Evolutionary conservation across 768 basidiomycete genomes (phyloP).

Genomic region (Tulasnella sp.): DNA sequence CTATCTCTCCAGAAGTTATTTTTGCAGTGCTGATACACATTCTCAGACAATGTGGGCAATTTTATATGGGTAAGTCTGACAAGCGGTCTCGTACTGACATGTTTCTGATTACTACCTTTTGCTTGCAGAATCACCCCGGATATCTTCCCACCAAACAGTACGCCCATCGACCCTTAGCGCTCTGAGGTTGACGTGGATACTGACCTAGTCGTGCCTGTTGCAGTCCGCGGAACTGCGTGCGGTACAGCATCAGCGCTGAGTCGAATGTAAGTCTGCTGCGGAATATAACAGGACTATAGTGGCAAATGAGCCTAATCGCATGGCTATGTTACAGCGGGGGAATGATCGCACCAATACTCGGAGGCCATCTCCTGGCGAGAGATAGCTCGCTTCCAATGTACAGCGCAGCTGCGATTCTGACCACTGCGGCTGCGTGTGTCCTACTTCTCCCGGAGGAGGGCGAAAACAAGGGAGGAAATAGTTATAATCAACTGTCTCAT

Average conservation of each 20-base stretch:
- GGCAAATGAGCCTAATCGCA: conserved; percentile 17
- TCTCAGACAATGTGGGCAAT: conserved; percentile 75
- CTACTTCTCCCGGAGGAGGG: conserved; percentile 41
- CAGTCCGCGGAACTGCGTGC: conserved; percentile 84
- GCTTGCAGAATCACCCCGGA: conserved; percentile 34
- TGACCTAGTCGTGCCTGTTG: background rate
- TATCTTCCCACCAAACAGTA: conserved; percentile 68
- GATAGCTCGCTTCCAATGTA: conserved; percentile 75
- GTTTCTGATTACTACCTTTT: background rate
- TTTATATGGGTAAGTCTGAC: conserved; percentile 62
- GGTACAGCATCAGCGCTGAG: conserved; percentile 87
- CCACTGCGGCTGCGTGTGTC: conserved; percentile 64
- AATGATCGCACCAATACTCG: conserved; percentile 83
- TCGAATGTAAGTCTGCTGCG: conserved; percentile 61
- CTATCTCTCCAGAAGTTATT: conserved; percentile 38
- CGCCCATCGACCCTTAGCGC: conserved; percentile 26
- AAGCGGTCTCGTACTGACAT: too few relatives aligned
- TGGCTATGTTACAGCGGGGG: conserved; percentile 61
- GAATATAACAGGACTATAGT: background rate
- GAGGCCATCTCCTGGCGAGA: conserved; percentile 70
- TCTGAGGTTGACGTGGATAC: background rate
- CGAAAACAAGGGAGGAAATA: background rate
- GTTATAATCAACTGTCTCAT: conserved; percentile 21
- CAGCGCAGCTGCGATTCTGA: conserved; percentile 67
- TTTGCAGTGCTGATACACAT: conserved; percentile 44